Evolutionary conservation across 805 yeast genomes (phyloP).

Genomic region (Metschnikowia lunata): DNA sequence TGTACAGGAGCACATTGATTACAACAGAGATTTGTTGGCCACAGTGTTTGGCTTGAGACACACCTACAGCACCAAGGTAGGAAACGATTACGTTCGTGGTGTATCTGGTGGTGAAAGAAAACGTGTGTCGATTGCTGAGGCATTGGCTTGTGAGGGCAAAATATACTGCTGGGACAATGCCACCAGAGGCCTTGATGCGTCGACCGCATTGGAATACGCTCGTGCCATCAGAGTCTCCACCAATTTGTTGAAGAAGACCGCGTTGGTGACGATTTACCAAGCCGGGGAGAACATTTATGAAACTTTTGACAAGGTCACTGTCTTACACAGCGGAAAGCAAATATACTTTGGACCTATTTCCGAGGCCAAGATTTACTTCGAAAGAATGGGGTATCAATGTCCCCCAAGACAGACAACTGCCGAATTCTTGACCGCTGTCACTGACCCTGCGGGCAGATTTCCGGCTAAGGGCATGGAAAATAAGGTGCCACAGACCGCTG

Average conservation of each 20-base stretch:
- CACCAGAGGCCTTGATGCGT: conserved; percentile 31
- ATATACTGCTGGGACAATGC: conserved; percentile 34
- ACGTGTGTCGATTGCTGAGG: conserved; percentile 28
- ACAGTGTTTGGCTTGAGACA: conserved; percentile 31
- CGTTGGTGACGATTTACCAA: conserved; percentile 22
- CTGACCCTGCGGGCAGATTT: conserved; percentile 61
- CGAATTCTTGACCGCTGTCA: conserved; percentile 64
- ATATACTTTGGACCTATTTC: conserved; percentile 59
- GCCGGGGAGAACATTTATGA: conserved; percentile 29
- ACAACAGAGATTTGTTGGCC: conserved; percentile 24
- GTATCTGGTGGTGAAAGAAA: conserved; percentile 40
- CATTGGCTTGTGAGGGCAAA: conserved; percentile 17
- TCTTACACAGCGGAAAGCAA: conserved; percentile 39
- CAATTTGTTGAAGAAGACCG: conserved; percentile 14
- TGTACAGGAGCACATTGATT: conserved; percentile 43
- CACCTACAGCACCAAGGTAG: conserved; percentile 28
- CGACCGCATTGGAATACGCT: conserved; percentile 31
- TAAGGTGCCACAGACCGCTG: conserved; percentile 56
- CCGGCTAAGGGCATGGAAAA: conserved; percentile 45
- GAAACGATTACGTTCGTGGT: conserved; percentile 39
- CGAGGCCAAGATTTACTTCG: conserved; percentile 54
- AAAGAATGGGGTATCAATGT: conserved; percentile 59
- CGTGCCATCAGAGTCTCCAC: conserved; percentile 27
- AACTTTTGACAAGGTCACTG: conserved; percentile 29
- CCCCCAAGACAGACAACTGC: conserved; percentile 67